Percentiles rank a stretch among this genome's conserved stretches.
phyloP scores from a whole-genome alignment of 306 rosid species.

The Cucurbita maxima region DNA sequence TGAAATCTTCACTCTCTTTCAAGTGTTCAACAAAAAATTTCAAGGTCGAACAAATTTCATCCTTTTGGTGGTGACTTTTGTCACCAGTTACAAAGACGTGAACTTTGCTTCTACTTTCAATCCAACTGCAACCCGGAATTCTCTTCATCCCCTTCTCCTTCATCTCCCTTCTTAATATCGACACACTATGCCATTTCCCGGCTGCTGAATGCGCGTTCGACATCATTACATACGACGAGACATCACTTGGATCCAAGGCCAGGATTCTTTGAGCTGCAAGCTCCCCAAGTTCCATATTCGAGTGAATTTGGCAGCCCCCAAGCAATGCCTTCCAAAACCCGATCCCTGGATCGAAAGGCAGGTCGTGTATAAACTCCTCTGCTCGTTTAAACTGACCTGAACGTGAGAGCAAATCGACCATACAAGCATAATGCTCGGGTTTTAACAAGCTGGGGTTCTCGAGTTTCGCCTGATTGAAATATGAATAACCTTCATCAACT shows the following conservation, averaged over 20 bases:
- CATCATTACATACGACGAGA: constrained; percentile 73
- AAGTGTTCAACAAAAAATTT: constrained; percentile 23
- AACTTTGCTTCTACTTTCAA: constrained; percentile 51
- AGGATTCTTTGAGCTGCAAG: constrained; percentile 49
- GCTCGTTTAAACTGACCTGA: constrained; percentile 59
- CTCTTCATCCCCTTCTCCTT: constrained; percentile 66
- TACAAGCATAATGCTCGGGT: constrained; percentile 85
- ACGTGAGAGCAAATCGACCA: constrained; percentile 74
- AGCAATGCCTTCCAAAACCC: constrained; percentile 96
- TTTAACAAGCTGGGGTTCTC: constrained; percentile 35
- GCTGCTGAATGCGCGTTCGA: constrained; percentile 85
- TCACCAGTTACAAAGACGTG: constrained; percentile 52
- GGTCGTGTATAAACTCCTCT: constrained; percentile 28
- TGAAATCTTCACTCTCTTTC: constrained; percentile 30
- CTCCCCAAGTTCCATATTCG: constrained; percentile 53
- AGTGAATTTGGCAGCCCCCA: constrained; percentile 83
- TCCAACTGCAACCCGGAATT: constrained; percentile 91
- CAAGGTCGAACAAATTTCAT: constrained; percentile 32
- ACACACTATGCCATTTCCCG: constrained; percentile 57
- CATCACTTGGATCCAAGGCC: constrained; percentile 68
- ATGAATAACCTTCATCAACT: constrained; percentile 48
- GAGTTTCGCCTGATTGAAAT: constrained; percentile 40
- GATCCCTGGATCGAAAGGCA: constrained; percentile 68
- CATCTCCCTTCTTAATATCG: constrained; percentile 54
- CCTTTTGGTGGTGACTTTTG: constrained; percentile 29